Percentiles rank a stretch among this genome's conserved stretches.
These are phyloP conservation scores for Trypanosoma congolense DNA, from an alignment of 208 protist species.

Conservation along the genomic window DNA sequence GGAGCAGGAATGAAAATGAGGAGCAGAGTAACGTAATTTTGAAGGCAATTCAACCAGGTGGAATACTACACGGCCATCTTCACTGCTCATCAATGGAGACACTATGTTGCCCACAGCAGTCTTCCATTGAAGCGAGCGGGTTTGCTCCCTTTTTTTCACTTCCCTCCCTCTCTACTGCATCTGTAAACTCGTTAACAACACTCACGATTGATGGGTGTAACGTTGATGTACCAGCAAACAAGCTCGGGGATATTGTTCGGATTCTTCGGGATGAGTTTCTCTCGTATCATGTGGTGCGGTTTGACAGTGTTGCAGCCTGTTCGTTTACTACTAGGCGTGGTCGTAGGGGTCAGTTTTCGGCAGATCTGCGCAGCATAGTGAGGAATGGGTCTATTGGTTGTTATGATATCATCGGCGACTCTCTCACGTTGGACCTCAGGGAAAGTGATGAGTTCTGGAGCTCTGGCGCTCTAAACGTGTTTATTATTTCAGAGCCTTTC, in stretches of 20 bases:
- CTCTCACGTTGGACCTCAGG: constrained; percentile 19
- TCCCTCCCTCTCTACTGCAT: not conserved
- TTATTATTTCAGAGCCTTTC: constrained; percentile 47
- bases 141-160: constrained; percentile 26
- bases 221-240: constrained; percentile 7
- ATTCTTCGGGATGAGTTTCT: constrained; percentile 39
- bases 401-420: constrained; percentile 34
- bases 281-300: constrained; percentile 57
- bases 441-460: too few relatives aligned
- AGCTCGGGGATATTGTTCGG: constrained; percentile 9
- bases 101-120: constrained; percentile 47
- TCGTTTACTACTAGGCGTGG: constrained; percentile 57
- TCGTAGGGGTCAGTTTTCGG: constrained; percentile 56
- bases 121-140: constrained; percentile 25
- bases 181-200: not conserved
- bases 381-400: constrained; percentile 36
- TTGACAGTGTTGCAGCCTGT: constrained; percentile 34
- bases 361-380: constrained; percentile 48
- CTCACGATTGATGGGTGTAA: not conserved
- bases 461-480: constrained; percentile 35
- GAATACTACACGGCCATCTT: constrained; percentile 27
- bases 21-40: constrained; percentile 40
- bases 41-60: constrained; percentile 37
- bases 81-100: constrained; percentile 34
- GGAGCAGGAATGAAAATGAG: constrained; percentile 26